Evolutionary conservation across 2,329 filamentous ascomycete species (phyloP).

Genomic region (Fusarium compactum): DNA sequence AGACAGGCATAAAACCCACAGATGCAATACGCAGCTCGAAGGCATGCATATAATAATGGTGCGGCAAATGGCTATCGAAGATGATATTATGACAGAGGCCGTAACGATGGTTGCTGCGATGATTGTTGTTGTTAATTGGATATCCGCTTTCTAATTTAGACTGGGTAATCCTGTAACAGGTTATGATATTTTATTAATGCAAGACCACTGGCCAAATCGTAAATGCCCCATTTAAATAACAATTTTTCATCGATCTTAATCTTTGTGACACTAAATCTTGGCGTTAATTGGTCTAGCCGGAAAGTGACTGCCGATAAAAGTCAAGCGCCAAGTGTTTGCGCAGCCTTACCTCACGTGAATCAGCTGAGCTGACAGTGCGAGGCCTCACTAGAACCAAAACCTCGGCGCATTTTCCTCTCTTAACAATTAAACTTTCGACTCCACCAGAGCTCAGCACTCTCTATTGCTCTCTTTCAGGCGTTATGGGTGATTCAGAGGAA

Average conservation of each 20-base stretch:
- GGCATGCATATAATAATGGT: no score
- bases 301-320: conserved; percentile 9
- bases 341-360: conserved; percentile 38
- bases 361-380: conserved; percentile 20
- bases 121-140: neutral
- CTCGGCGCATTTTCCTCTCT: neutral
- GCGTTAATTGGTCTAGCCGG: conserved; percentile 14
- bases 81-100: neutral
- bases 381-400: neutral
- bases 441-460: no score
- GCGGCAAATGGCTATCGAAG: no score
- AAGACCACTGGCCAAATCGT: neutral
- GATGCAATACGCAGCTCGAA: no score
- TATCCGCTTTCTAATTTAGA: no score
- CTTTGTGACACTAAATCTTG: neutral
- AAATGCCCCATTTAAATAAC: neutral
- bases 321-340: conserved; percentile 9
- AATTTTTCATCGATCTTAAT: neutral
- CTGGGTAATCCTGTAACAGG: no score
- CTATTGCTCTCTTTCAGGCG: neutral
- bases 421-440: neutral
- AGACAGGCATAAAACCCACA: no score
- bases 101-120: neutral
- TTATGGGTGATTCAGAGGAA: conserved; percentile 26
- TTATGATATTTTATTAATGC: no score